Conservation (phyloP, 768 basidiomycete genomes). For the Ramaria sp. region DNA sequence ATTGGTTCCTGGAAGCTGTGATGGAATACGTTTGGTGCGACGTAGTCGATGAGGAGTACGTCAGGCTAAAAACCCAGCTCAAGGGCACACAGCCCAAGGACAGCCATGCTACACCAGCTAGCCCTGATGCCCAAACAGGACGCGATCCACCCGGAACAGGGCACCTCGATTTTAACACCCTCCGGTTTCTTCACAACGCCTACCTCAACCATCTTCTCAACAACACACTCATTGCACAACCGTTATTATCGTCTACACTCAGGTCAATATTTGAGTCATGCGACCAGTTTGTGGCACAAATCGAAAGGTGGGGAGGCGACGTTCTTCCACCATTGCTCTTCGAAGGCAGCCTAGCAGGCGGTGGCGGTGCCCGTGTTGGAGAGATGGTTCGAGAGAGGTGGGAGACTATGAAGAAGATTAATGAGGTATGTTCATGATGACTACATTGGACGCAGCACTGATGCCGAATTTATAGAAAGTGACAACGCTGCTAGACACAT, state of each 20-base stretch:
- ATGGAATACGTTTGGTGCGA: slow-evolving; percentile 84
- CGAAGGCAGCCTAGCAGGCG: slow-evolving; percentile 59
- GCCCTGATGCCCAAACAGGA: too few species aligned
- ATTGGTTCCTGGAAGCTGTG: slow-evolving; percentile 82
- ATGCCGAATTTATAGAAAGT: slow-evolving; percentile 39
- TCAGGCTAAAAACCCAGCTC: slow-evolving; percentile 54
- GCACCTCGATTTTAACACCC: slow-evolving; percentile 74
- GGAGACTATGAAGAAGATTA: slow-evolving; percentile 60
- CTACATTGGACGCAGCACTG: not conserved
- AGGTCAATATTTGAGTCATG: slow-evolving; percentile 73
- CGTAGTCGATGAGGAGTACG: slow-evolving; percentile 78
- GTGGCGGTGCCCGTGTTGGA: slow-evolving; percentile 52
- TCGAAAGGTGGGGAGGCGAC: slow-evolving; percentile 90
- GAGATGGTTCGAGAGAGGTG: slow-evolving; percentile 63
- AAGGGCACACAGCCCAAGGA: not conserved
- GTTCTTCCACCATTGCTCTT: slow-evolving; percentile 74
- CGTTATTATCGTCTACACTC: slow-evolving; percentile 47
- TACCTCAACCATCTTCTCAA: slow-evolving; percentile 73
- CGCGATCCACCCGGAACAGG: slow-evolving; percentile 13
- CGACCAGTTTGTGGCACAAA: slow-evolving; percentile 76
- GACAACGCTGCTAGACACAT: slow-evolving; percentile 53
- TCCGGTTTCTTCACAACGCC: slow-evolving; percentile 70
- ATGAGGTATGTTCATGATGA: slow-evolving; percentile 45
- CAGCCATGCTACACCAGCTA: not conserved
- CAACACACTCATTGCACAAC: slow-evolving; percentile 68